A percentile compares a stretch with the other conserved stretches of the same genome.
Conservation (phyloP, 371 early-diverging fungal species). For the Lichtheimia corymbifera region DNA sequence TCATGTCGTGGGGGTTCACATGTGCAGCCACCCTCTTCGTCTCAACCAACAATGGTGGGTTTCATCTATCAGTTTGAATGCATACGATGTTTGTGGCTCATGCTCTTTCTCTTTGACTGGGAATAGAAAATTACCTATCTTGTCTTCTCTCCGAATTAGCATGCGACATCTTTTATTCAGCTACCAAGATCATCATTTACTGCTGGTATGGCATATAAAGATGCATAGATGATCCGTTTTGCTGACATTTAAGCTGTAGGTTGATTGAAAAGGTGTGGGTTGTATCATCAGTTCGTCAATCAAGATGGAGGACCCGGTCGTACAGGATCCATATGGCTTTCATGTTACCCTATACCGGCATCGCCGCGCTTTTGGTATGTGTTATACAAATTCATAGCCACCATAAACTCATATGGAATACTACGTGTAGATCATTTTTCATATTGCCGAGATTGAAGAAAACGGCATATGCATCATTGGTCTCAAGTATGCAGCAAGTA, state of each 20-base stretch:
- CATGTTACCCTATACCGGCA: slow-evolving; percentile 33
- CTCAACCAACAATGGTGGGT: slow-evolving; percentile 43
- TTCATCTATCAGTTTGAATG: background rate
- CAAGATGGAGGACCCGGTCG: slow-evolving; percentile 33
- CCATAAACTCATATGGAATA: slow-evolving; percentile 11
- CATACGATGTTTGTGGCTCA: background rate
- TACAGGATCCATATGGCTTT: slow-evolving; percentile 42
- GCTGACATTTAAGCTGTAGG: slow-evolving; percentile 5
- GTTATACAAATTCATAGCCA: background rate
- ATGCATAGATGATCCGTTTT: background rate
- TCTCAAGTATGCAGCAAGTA: slow-evolving; percentile 43
- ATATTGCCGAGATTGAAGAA: slow-evolving; percentile 34
- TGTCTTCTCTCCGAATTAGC: slow-evolving; percentile 30
- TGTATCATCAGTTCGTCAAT: slow-evolving; percentile 32
- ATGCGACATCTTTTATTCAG: slow-evolving; percentile 34
- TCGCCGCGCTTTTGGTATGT: slow-evolving; percentile 1
- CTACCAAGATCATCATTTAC: slow-evolving; percentile 35
- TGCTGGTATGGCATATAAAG: slow-evolving; percentile 18
- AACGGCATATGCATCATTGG: slow-evolving; percentile 50
- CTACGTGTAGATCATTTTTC: slow-evolving; percentile 40
- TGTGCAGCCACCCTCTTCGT: slow-evolving; percentile 39
- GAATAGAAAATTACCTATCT: slow-evolving; percentile 25
- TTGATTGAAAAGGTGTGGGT: slow-evolving; percentile 41
- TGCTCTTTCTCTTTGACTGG: background rate
- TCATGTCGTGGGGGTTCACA: slow-evolving; percentile 48